phyloP scores from a whole-genome alignment of 768 basidiomycete genomes.

The Cyathus striatus region DNA sequence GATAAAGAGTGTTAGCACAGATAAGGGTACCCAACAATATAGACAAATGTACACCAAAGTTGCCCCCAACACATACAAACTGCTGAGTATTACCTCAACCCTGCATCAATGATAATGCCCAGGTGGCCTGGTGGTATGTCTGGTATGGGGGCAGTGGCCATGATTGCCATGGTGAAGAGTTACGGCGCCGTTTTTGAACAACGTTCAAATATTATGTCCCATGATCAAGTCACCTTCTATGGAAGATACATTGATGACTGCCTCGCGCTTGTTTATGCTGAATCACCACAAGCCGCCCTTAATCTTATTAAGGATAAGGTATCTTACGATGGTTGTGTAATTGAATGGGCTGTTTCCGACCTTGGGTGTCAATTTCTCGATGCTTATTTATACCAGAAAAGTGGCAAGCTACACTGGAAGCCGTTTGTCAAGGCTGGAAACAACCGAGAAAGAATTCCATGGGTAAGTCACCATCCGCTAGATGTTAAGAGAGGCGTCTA shows the following conservation, averaged over 20 bases:
- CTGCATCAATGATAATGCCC: too few relatives aligned
- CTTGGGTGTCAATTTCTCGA: conserved; percentile 15
- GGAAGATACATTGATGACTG: conserved; percentile 28
- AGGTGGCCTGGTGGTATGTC: too few relatives aligned
- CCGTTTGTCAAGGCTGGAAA: conserved; percentile 12
- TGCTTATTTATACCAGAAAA: conserved; percentile 13
- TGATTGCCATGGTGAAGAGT: too few relatives aligned
- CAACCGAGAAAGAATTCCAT: conserved; percentile 20
- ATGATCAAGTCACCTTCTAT: conserved; percentile 15
- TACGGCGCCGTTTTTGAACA: background rate
- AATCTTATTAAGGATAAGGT: conserved; percentile 3
- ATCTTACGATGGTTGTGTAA: conserved; percentile 9
- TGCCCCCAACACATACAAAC: too few relatives aligned
- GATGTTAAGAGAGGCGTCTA: conserved; percentile 18
- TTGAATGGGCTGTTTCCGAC: conserved; percentile 13
- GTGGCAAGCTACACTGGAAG: conserved; percentile 1
- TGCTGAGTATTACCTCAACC: too few relatives aligned
- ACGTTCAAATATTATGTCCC: background rate
- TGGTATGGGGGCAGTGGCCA: too few relatives aligned
- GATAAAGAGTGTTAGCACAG: too few relatives aligned
- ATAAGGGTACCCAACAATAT: too few relatives aligned
- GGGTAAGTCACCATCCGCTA: conserved; percentile 15
- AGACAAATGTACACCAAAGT: too few relatives aligned
- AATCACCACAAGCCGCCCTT: conserved; percentile 8
- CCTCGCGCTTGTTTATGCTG: conserved; percentile 14